Conservation (phyloP, 306 rosid genomes). For the Alnus rubra region DNA sequence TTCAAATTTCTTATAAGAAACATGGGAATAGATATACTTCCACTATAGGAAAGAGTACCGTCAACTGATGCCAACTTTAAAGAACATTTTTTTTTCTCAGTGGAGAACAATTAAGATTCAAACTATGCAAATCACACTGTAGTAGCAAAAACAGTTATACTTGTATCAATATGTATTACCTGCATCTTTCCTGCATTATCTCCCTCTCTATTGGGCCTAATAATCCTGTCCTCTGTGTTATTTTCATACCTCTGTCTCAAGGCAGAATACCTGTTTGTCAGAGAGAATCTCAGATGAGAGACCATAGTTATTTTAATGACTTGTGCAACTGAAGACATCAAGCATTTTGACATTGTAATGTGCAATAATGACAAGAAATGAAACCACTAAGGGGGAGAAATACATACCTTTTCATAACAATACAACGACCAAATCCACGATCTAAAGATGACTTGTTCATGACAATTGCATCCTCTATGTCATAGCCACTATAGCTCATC, state of each 20-base stretch:
- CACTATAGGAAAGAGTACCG: neutral
- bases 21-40: neutral
- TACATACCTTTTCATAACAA: constrained; percentile 73
- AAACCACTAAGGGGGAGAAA: neutral
- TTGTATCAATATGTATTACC: constrained; percentile 40
- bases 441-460: constrained; percentile 97
- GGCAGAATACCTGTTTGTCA: constrained; percentile 48
- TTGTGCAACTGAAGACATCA: neutral
- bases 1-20: neutral
- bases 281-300: constrained; percentile 25
- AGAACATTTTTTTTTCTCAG: too few species aligned
- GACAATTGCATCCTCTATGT: constrained; percentile 97
- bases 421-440: constrained; percentile 99
- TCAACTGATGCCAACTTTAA: too few species aligned
- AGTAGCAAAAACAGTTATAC: constrained; percentile 11
- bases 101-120: neutral
- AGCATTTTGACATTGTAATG: constrained; percentile 9
- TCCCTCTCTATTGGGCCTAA: constrained; percentile 60
- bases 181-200: constrained; percentile 49
- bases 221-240: constrained; percentile 65
- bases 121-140: neutral
- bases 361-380: constrained; percentile 28
- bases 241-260: constrained; percentile 60
- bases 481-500: constrained; percentile 99
- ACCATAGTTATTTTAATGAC: neutral